Base-by-base conservation (phyloP, 805 yeast genomes). In the Candida sakaeoensis region DNA sequence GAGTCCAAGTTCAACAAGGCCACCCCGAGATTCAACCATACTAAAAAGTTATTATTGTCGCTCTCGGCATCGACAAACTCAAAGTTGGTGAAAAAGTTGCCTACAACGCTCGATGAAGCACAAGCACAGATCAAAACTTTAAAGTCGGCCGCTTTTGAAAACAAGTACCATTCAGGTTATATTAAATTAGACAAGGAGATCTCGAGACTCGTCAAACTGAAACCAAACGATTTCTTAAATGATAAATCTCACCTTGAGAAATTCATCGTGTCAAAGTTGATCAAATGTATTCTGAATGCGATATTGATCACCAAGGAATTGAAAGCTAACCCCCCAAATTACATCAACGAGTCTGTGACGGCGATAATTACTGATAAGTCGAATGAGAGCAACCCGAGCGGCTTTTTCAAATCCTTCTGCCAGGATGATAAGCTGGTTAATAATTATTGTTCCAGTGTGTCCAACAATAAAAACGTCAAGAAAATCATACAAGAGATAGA, bases 151-250 rank as follows among this genome's bases (percentile, higher is more conserved):
- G 55, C 70, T 5, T 74, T 77, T 44, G 65, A 59, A 5, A 69
- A 73, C 33, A 80, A 81, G 49, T 62, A 67, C 36, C 75, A 76
- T 49, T 70, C 73, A 7, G 60, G 76, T 0, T 39, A 61, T 10
- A 63, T 58, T 31, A 72, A 72, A 42, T 53, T 76, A 37, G 52
- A 48, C 23, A 70, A 73, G 27, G 65, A 57, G 16, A 56, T 77
- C 26, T 57, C 57, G 46, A 22, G 33, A 7, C 41, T 39, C 14
- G 1, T 47, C 1, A 36, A 39, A 2, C 43, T 54, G 12, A 51
- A 49, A 15, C 37, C 34, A 17, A 35, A 16, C 3, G 48, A 45
- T 7, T 59, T 65, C 29, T 43, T 66, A n/a, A 44, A 45, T 2
- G 35, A 45, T 15, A 43, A 43, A 3, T 51, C 51, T 5, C 49